Evolutionary conservation across 129 eudicot species (phyloP).

Genomic region (Helianthus tuberosus): DNA sequence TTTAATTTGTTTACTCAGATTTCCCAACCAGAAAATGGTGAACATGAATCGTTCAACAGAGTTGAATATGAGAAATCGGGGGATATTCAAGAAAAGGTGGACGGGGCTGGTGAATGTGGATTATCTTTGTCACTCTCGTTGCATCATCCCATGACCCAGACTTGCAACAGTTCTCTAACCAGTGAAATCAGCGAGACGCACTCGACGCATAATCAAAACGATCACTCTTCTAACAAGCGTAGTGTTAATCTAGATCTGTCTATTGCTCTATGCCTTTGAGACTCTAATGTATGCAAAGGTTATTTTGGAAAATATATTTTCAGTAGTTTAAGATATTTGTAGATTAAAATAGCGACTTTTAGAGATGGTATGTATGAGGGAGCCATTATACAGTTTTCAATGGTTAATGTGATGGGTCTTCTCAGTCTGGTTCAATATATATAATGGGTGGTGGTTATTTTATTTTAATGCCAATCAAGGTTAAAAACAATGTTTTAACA

Average conservation of each 20-base stretch:
- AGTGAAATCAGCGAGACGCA: conserved; percentile 59
- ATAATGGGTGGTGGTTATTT: conserved; percentile 5
- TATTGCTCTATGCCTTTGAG: conserved; percentile 47
- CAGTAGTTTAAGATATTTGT: conserved; percentile 11
- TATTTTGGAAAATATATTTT: background rate
- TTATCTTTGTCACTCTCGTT: conserved; percentile 65
- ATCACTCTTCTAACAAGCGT: conserved; percentile 29
- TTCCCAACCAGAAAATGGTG: conserved; percentile 28
- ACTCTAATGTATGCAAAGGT: conserved; percentile 15
- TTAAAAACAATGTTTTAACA: background rate
- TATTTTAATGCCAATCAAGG: background rate
- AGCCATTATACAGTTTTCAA: conserved; percentile 14
- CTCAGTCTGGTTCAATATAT: background rate
- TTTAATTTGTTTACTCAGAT: conserved; percentile 32
- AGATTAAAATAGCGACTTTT: conserved; percentile 9
- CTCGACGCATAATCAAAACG: conserved; percentile 20
- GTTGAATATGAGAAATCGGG: conserved; percentile 25
- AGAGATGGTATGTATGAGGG: conserved; percentile 3
- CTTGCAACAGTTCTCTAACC: conserved; percentile 45
- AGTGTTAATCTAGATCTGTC: conserved; percentile 67
- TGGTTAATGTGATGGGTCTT: conserved; percentile 10
- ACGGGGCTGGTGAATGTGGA: conserved; percentile 27
- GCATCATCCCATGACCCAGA: conserved; percentile 44
- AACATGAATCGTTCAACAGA: conserved; percentile 10
- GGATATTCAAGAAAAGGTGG: conserved; percentile 19